Evolutionary conservation across 371 early-diverging fungal genomes (phyloP), one percentile per base, ranked within the genome.

Genomic region (Smittium mucronatum): DNA sequence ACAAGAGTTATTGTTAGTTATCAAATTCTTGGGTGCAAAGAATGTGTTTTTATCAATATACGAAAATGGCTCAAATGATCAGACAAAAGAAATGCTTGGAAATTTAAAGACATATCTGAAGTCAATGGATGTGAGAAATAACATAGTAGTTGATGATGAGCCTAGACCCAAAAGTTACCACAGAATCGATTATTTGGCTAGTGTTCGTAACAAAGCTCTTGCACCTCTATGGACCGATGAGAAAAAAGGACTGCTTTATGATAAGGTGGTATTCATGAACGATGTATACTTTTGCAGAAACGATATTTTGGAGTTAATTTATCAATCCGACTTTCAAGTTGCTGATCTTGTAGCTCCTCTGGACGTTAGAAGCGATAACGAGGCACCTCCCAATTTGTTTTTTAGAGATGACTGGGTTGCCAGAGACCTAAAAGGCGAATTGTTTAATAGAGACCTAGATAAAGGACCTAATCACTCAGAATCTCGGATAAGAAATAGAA

Each of bases 341-440:
- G 70, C 83, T 5, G 73, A 76, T 36, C 72, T 84, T 30, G 71
- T 77, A 1, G 80, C 82, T 57, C 84, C 76, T 1, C 73, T 83
- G 32, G 83, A 83, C 65, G 8, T 8, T 28, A 26, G 32, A 63
- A 26, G 11, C 28, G n/a, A 63, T 8, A 64, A 16, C 11, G 15
- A 15, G 2, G 32, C 29, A 15, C 66, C 72, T 36, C 73, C 71
- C 21, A 59, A 61, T 0, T 58, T 80, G 29, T 47, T 36, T 25
- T 82, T 79, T 67, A 78, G 82, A 71, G 81, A 76, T 64, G 77
- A 75, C 0, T 81, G 83, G 83, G 83, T 82, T 0, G 67, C 78
- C 16, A 81, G 82, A 34, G 80, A 84, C 33, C 66, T 84, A 34
- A 71, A 72, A 21, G 84, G 84, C 2, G 64, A 59, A 28, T 68